Base-by-base conservation (phyloP, 1,139 yeast species). In the Nakaseomyces sp. region DNA sequence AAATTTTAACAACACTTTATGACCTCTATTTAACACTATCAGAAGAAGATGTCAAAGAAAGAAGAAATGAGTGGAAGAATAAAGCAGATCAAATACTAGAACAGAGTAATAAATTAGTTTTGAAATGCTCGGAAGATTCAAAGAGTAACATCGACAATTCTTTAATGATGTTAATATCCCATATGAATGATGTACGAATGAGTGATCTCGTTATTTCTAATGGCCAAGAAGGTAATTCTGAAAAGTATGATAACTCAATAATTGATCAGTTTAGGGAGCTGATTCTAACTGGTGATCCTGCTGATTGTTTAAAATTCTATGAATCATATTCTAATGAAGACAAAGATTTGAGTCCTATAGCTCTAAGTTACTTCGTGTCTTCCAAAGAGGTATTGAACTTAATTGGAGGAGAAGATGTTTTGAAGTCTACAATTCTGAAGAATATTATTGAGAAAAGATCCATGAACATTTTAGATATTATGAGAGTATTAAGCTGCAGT, bases 21-120 rank as follows among this genome's bases (percentile, higher is more conserved):
- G 97, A 91, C 57, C 71, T 86, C 70, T 91, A 91, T 54, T 67
- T 89, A 35, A 72, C 80, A 0, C 64, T 85, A 45, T 76, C 87
- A 0, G 69, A 71, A 29, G 61, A 64, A 1, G 68, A 66, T 20
- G 61, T 58, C 2, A 65, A 59, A 12, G 66, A 58, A 17, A 64
- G 68, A 35, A 56, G 56, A 35, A 58, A 58, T 9, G 61, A 57
- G 26, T 88, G 96, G 96, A 71, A 71, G 41, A 49, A 54, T 0
- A 87, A 84, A 53, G 95, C 96, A 0, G 65, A 66, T 29, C 54
- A 55, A 0, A 67, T 91, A 37, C 68, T 81, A 0, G 55, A 66
- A 13, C 63, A 68, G 15, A 69, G 78, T 50, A 59, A 63, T 30
- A 55, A 58, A 17, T 48, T 64, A 22, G 45, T 39, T n/a, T 2